These are phyloP conservation scores for Ilyonectria sp. DNA, from an alignment of 2,329 filamentous ascomycete species.

Conservation along the genomic window DNA sequence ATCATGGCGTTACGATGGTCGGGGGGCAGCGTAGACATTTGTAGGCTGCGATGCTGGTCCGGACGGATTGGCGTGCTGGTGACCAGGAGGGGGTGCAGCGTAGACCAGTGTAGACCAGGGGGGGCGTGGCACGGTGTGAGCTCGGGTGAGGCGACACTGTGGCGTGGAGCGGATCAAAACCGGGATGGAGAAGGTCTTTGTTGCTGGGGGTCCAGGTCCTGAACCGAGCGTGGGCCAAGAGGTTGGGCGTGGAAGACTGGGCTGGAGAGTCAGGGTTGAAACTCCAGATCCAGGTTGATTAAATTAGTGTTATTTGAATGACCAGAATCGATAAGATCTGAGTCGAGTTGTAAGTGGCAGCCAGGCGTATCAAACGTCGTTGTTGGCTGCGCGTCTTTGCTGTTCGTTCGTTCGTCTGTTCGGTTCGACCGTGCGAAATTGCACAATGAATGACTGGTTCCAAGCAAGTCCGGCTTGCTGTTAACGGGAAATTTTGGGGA, in stretches of 20 bases:
- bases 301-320: constrained; percentile 50
- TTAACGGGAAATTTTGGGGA: constrained; percentile 55
- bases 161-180: constrained; percentile 48
- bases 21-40: constrained; percentile 79
- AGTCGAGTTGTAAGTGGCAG: constrained; percentile 47
- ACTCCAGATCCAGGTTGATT: constrained; percentile 47
- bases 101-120: constrained; percentile 28
- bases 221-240: constrained; percentile 41
- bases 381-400: constrained; percentile 24
- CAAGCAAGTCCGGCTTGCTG: constrained; percentile 75
- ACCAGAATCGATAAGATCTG: constrained; percentile 46
- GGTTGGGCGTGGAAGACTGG: constrained; percentile 45
- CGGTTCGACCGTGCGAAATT: constrained; percentile 42
- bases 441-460: constrained; percentile 65
- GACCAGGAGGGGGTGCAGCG: constrained; percentile 46
- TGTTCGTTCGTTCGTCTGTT: constrained; percentile 37
- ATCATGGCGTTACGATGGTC: constrained; percentile 67
- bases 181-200: constrained; percentile 48
- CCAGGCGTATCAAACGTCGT: constrained; percentile 50
- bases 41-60: constrained; percentile 55
- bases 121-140: constrained; percentile 44
- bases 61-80: constrained; percentile 45
- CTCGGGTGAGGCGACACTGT: constrained; percentile 35
- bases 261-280: constrained; percentile 38
- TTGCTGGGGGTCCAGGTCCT: constrained; percentile 42